Conservation (phyloP, 2,329 filamentous ascomycete species). For the Diaporthe ampelina region DNA sequence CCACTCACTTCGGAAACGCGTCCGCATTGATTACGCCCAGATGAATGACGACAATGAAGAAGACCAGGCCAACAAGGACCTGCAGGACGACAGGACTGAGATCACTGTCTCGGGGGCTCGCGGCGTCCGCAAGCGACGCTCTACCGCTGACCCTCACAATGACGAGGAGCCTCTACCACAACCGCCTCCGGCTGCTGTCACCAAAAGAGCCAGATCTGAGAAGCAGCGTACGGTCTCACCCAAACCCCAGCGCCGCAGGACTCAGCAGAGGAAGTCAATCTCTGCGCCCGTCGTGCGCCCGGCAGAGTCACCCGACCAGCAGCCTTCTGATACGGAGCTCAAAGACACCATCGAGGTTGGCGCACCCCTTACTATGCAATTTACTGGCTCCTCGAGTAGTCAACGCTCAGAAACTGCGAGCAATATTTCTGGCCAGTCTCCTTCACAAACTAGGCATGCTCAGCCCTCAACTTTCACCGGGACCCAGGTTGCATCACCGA, state of each 20-base stretch:
- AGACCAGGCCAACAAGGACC: conserved; percentile 40
- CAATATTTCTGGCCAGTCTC: conserved; percentile 36
- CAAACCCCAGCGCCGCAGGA: conserved; percentile 53
- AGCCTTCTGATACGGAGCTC: conserved; percentile 59
- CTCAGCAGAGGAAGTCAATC: conserved; percentile 55
- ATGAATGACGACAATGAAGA: conserved; percentile 61
- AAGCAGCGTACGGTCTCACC: conserved; percentile 49
- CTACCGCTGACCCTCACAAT: conserved; percentile 20
- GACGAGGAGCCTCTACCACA: conserved; percentile 29
- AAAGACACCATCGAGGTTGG: conserved; percentile 72
- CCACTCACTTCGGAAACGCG: conserved; percentile 69
- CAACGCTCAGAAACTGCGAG: conserved; percentile 41
- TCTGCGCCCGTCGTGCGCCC: conserved; percentile 15
- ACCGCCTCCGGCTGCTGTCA: not conserved
- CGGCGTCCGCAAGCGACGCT: conserved; percentile 34
- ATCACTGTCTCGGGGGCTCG: conserved; percentile 38
- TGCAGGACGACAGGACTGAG: conserved; percentile 31
- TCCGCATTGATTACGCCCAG: conserved; percentile 71
- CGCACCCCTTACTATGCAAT: conserved; percentile 46
- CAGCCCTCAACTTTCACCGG: not conserved
- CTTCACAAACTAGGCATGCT: not conserved
- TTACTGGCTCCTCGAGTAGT: conserved; percentile 36
- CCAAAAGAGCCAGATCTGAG: conserved; percentile 32
- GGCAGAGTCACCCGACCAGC: conserved; percentile 52
- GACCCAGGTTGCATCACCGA: conserved; percentile 28